These are phyloP conservation scores for Claviceps fusiformis DNA, from an alignment of 2,329 filamentous ascomycete genomes.

Conservation along the genomic window DNA sequence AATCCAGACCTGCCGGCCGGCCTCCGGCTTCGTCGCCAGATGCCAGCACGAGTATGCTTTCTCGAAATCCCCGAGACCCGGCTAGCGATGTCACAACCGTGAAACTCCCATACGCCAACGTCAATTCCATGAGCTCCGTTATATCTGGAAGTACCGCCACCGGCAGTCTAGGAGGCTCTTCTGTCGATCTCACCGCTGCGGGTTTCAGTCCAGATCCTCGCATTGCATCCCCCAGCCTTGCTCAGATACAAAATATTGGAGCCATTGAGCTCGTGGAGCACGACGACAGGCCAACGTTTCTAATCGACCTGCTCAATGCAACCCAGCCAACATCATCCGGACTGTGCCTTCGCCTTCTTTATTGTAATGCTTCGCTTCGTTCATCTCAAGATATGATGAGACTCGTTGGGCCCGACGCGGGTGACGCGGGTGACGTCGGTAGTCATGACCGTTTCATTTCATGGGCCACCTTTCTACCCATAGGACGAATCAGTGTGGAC, in stretches of 20 bases:
- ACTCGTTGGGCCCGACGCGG: constrained; percentile 38
- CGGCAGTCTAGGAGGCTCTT: constrained; percentile 39
- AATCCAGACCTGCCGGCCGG: constrained; percentile 22
- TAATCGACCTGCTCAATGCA: constrained; percentile 52
- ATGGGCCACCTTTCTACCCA: constrained; percentile 50
- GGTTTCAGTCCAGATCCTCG: constrained; percentile 38
- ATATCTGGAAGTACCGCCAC: constrained; percentile 37
- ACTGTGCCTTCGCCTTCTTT: constrained; percentile 47
- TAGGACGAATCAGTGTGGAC: constrained; percentile 37
- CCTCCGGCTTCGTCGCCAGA: constrained; percentile 28
- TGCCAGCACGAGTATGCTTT: constrained; percentile 32
- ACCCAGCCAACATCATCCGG: constrained; percentile 34
- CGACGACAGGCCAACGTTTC: constrained; percentile 63
- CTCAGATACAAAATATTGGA: constrained; percentile 46
- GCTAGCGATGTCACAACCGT: constrained; percentile 36
- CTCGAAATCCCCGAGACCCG: constrained; percentile 28
- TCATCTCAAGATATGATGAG: constrained; percentile 40
- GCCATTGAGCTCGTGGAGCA: constrained; percentile 62
- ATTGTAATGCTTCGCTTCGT: constrained; percentile 54
- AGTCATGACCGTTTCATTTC: constrained; percentile 52
- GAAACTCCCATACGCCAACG: constrained; percentile 39
- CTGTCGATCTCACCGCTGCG: constrained; percentile 37
- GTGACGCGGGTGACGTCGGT: constrained; percentile 25
- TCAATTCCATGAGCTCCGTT: constrained; percentile 32
- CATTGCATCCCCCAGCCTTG: constrained; percentile 30